Conservation (phyloP, 1,284 basidiomycete species). For the Leccinum griseonigrum region DNA sequence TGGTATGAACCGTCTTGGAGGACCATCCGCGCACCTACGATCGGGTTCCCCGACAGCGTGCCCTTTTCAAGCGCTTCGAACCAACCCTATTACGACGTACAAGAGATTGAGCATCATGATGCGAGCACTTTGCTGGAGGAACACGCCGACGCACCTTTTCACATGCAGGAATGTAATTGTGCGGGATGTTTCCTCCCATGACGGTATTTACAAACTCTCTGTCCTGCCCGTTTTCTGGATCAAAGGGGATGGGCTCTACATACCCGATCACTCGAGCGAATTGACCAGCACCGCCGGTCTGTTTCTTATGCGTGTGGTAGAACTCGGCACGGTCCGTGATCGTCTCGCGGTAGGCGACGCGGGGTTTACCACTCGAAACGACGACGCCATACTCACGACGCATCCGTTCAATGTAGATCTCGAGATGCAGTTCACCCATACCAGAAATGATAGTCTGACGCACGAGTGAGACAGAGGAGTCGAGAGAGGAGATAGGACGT, state of each 20-base stretch:
- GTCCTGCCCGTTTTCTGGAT: conserved; percentile 58
- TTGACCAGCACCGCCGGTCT: conserved; percentile 96
- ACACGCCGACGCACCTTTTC: conserved; percentile 68
- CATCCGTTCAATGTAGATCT: conserved; percentile 99
- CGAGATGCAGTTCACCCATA: conserved; percentile 98
- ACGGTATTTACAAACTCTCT: conserved; percentile 86
- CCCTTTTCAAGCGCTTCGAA: conserved; percentile 94
- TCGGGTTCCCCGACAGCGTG: conserved; percentile 83
- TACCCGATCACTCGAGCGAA: conserved; percentile 92
- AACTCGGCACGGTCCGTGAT: conserved; percentile 83
- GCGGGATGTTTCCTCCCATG: conserved; percentile 91
- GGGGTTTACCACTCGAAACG: conserved; percentile 93
- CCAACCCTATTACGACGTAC: conserved; percentile 71
- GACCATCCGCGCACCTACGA: conserved; percentile 86
- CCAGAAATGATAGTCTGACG: conserved; percentile 96
- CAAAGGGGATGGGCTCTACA: conserved; percentile 88
- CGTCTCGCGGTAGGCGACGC: conserved; percentile 96
- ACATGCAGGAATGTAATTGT: conserved; percentile 90
- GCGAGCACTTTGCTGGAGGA: neutral
- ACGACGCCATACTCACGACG: conserved; percentile 95
- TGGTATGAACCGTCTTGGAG: conserved; percentile 93
- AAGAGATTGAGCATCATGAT: neutral
- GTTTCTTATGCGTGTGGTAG: conserved; percentile 97
- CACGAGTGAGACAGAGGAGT: conserved; percentile 1
- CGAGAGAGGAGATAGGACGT: conserved; percentile 7